These are phyloP conservation scores for Beauveria australis DNA, from an alignment of 2,329 filamentous ascomycete genomes.

Conservation along the genomic window DNA sequence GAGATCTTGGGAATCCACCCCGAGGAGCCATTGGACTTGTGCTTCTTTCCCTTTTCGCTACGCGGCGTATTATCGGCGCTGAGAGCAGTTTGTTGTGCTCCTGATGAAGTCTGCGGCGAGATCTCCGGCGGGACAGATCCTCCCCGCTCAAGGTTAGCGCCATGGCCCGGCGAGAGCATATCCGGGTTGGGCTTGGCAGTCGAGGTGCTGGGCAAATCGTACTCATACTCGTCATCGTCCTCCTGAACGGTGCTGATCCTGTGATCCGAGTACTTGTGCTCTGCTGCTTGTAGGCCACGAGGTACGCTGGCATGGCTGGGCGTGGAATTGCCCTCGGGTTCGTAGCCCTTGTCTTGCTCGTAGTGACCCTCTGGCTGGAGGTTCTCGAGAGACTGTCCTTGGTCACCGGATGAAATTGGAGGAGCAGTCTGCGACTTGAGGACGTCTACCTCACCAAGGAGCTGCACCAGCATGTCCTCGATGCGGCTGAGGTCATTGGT, in stretches of 20 bases:
- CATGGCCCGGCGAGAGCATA: conserved; percentile 53
- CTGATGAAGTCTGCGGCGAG: conserved; percentile 45
- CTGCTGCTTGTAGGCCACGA: conserved; percentile 45
- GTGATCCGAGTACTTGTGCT: conserved; percentile 59
- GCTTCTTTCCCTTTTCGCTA: conserved; percentile 72
- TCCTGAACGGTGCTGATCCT: conserved; percentile 88
- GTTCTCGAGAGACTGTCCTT: conserved; percentile 59
- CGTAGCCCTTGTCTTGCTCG: conserved; percentile 67
- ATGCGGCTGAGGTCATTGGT: conserved; percentile 82
- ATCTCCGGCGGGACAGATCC: conserved; percentile 48
- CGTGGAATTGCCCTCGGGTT: conserved; percentile 69
- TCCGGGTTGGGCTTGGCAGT: conserved; percentile 32
- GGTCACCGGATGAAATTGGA: conserved; percentile 36
- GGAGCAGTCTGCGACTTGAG: conserved; percentile 55
- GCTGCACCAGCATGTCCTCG: conserved; percentile 83
- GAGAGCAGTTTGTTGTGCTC: conserved; percentile 31
- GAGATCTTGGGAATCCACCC: conserved; percentile 85
- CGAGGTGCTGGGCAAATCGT: conserved; percentile 41
- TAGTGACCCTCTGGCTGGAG: conserved; percentile 54
- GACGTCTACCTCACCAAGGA: conserved; percentile 85
- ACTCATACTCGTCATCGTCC: conserved; percentile 63
- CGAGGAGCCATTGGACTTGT: conserved; percentile 77
- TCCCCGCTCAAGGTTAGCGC: conserved; percentile 31
- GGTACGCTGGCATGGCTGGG: conserved; percentile 67
- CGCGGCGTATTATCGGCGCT: conserved; percentile 74